Percentiles rank a stretch among this genome's conserved stretches.
These are phyloP conservation scores for Neoscytalidium dimidiatum DNA, from an alignment of 2,329 filamentous ascomycete genomes.

Conservation along the genomic window DNA sequence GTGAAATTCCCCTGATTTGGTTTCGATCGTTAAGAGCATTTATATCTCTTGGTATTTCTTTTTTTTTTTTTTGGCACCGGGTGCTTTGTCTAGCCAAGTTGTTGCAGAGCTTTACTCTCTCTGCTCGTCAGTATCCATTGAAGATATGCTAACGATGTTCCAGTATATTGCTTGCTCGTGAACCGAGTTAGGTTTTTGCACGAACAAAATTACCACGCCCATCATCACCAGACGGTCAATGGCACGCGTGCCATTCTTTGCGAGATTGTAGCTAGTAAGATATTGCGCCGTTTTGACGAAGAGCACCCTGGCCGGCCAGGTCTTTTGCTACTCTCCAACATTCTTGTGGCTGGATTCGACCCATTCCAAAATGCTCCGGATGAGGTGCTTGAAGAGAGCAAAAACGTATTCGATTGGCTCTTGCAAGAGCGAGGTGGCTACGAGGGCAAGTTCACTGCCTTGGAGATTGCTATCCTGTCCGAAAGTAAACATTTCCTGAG, in stretches of 20 bases:
- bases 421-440: slow-evolving; percentile 49
- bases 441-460: slow-evolving; percentile 68
- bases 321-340: slow-evolving; percentile 72
- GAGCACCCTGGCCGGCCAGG: slow-evolving; percentile 71
- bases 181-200: slow-evolving; percentile 78
- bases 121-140: no score
- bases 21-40: no score
- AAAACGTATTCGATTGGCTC: slow-evolving; percentile 47
- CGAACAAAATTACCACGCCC: slow-evolving; percentile 69
- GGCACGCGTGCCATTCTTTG: slow-evolving; percentile 76
- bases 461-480: slow-evolving; percentile 81
- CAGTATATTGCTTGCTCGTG: slow-evolving; percentile 80
- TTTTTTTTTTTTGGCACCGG: neutral
- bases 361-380: slow-evolving; percentile 81
- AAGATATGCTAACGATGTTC: neutral
- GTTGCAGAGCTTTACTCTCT: neutral
- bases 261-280: slow-evolving; percentile 76
- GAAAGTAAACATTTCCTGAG: slow-evolving; percentile 79
- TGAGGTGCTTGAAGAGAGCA: slow-evolving; percentile 62
- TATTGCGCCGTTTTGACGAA: slow-evolving; percentile 77
- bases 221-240: slow-evolving; percentile 79
- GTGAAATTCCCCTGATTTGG: no score
- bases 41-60: no score
- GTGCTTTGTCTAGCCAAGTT: no score
- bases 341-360: slow-evolving; percentile 80